phyloP scores from a whole-genome alignment of 768 basidiomycete genomes.

The Pisolithus marmoratus region DNA sequence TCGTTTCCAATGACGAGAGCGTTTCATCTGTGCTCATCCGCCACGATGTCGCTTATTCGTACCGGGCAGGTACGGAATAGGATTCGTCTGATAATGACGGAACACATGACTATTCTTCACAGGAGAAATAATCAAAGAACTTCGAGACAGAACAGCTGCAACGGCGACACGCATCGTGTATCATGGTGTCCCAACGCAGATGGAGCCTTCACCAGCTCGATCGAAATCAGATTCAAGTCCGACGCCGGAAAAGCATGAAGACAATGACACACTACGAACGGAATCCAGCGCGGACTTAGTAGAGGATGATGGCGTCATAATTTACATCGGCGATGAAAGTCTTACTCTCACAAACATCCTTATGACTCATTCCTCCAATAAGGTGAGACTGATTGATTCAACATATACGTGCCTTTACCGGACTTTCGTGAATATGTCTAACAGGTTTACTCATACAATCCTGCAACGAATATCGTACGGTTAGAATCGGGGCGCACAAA shows the following conservation, averaged over 20 bases:
- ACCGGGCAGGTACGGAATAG: constrained; percentile 48
- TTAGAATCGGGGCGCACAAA: constrained; percentile 71
- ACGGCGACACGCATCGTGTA: constrained; percentile 32
- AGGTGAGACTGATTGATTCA: constrained; percentile 36
- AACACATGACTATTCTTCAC: neutral
- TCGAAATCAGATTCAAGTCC: neutral
- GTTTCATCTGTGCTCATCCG: constrained; percentile 46
- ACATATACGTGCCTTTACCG: neutral
- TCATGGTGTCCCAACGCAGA: constrained; percentile 25
- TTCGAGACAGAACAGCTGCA: constrained; percentile 17
- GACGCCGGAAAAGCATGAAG: neutral
- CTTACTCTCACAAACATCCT: constrained; percentile 79
- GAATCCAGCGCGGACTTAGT: neutral
- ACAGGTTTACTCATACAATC: constrained; percentile 78
- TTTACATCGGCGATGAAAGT: constrained; percentile 76
- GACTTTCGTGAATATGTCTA: neutral
- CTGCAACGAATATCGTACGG: constrained; percentile 38
- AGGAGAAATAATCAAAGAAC: constrained; percentile 15
- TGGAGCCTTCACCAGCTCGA: constrained; percentile 9
- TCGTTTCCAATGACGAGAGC: constrained; percentile 15
- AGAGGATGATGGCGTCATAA: constrained; percentile 20
- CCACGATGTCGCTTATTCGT: constrained; percentile 75
- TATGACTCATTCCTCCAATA: constrained; percentile 67
- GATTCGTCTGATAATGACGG: neutral
- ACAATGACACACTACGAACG: neutral